Evolutionary conservation across 116 monocot species (phyloP).

Genomic region (Dioscorea cayenensis): DNA sequence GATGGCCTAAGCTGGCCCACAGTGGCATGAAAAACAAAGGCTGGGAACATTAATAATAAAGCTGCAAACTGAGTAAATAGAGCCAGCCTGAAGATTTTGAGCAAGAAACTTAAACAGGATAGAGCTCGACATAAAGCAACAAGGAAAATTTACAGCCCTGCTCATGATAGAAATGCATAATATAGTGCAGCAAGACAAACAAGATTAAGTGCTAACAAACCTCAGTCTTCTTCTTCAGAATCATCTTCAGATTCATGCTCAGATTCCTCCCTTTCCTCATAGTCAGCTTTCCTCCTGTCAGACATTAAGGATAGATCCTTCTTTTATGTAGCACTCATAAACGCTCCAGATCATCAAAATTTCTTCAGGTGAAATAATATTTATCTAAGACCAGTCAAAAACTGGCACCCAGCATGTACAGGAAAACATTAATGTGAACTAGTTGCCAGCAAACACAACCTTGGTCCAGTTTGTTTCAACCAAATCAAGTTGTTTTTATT

Average conservation of each 20-base stretch:
- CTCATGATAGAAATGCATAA: neutral
- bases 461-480: neutral
- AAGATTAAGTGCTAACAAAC: conserved; percentile 14
- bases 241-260: conserved; percentile 56
- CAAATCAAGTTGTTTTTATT: neutral
- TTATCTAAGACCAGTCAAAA: neutral
- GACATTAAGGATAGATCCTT: neutral
- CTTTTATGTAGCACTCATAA: neutral
- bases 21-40: neutral
- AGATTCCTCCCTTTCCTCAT: conserved; percentile 34
- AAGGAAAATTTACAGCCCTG: too few species aligned
- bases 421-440: neutral
- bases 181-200: neutral
- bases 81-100: neutral
- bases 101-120: neutral
- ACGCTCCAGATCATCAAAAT: neutral
- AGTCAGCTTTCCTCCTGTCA: conserved; percentile 41
- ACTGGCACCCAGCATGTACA: neutral
- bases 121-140: too few species aligned
- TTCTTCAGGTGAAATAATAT: neutral
- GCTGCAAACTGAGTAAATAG: too few species aligned
- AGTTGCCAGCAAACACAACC: neutral
- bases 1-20: too few species aligned
- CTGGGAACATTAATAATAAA: too few species aligned
- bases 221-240: conserved; percentile 44